Base-by-base conservation (phyloP, 23 red algal species). In the Cyanidioschyzon merolae region DNA sequence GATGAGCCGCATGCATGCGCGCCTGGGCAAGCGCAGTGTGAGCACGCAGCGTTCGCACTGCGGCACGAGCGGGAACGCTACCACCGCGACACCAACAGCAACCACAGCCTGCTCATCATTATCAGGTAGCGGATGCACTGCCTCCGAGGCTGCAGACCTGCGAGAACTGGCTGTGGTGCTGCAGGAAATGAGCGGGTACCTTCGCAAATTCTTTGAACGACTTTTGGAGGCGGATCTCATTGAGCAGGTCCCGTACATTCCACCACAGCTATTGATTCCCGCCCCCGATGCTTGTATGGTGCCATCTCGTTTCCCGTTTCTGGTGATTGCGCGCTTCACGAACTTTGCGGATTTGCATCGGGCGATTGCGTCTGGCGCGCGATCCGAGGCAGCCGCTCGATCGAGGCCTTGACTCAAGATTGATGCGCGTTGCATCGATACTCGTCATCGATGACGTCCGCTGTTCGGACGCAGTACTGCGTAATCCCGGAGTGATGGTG, bases 111-210 rank as follows among this genome's bases (percentile, higher is more conserved):
- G n/a, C n/a, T n/a, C n/a, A n/a, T n/a, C n/a, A n/a, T n/a, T n/a
- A n/a, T n/a, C n/a, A n/a, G n/a, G n/a, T n/a, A n/a, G n/a, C n/a
- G n/a, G n/a, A n/a, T n/a, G n/a, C n/a, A n/a, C n/a, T n/a, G n/a
- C n/a, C n/a, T n/a, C n/a, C n/a, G 45, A 54, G 45, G 45, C 21
- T 15, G 45, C 45, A 54, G 45, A 54, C 12, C 45, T 54, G 45
- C 45, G 45, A 25, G 63, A 71, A 32, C 63, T 71, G 12, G 63
- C 63, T 25, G 63, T 71, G 12, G 63, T 71, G 16, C 63, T 71
- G 12, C 63, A 71, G 32, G 63, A 71, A 35, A 25, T 71, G 63
- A 12, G 63, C 63, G 63, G 7, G 16, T 35, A 27, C 32, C 30
- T 71, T 3, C 63, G 63, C n/a, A 35, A 32, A 27, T 35, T 71